Evolutionary conservation across 2,329 filamentous ascomycete genomes (phyloP).

Genomic region (Nemania sp.): DNA sequence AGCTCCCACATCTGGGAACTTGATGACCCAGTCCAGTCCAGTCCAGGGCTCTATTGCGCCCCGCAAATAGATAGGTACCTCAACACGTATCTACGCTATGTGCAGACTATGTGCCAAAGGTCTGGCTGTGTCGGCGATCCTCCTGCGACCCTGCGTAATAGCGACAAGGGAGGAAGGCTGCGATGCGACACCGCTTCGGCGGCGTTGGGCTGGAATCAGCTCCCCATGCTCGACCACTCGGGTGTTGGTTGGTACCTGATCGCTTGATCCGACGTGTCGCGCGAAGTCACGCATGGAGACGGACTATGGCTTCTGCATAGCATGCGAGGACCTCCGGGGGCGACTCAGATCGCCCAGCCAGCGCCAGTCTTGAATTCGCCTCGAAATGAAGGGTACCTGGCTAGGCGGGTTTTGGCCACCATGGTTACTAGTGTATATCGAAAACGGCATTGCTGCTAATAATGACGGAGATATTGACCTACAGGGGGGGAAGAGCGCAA

Average conservation of each 20-base stretch:
- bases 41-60: constrained; percentile 33
- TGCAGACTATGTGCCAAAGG: constrained; percentile 28
- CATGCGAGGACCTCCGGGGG: constrained; percentile 13
- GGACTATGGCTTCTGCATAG: constrained; percentile 8
- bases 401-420: background rate
- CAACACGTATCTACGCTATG: background rate
- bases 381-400: background rate
- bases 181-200: constrained; percentile 47
- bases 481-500: constrained; percentile 17
- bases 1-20: constrained; percentile 28
- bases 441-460: constrained; percentile 31
- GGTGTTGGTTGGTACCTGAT: constrained; percentile 51
- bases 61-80: constrained; percentile 29
- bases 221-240: constrained; percentile 38
- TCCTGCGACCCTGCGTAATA: constrained; percentile 48
- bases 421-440: constrained; percentile 6
- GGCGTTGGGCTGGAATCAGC: constrained; percentile 50
- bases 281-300: constrained; percentile 30
- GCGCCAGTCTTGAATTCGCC: too few species aligned
- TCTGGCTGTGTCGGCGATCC: constrained; percentile 49
- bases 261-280: constrained; percentile 41
- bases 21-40: constrained; percentile 34
- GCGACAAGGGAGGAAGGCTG: constrained; percentile 45
- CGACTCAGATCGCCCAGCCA: background rate
- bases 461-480: constrained; percentile 33